Evolutionary conservation across 805 yeast genomes (phyloP).

Genomic region (Cyberlindnera euphorbiae): DNA sequence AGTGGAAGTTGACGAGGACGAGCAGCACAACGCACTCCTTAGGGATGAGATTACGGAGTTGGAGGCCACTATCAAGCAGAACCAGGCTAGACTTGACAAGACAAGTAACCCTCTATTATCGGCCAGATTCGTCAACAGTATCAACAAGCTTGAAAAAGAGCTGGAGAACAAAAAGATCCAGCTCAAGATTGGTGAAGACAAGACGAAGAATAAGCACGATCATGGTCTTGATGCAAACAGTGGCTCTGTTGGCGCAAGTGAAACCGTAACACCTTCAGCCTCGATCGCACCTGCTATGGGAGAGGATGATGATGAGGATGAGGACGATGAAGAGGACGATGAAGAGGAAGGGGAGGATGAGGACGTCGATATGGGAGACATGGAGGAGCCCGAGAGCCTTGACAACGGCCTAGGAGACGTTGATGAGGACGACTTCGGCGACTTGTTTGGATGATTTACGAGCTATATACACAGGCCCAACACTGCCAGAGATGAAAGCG

Average conservation of each 20-base stretch:
- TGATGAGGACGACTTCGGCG: constrained; percentile 30
- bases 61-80: constrained; percentile 69
- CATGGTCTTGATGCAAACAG: background rate
- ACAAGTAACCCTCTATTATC: constrained; percentile 82
- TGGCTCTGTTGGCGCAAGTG: constrained; percentile 22
- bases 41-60: constrained; percentile 84
- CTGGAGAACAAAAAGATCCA: constrained; percentile 75
- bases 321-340: constrained; percentile 31
- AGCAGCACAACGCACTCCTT: constrained; percentile 66
- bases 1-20: constrained; percentile 36
- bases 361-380: too few relatives aligned
- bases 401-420: constrained; percentile 1
- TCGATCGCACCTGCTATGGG: constrained; percentile 28
- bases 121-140: constrained; percentile 79
- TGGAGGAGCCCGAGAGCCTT: constrained; percentile 16
- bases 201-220: constrained; percentile 21
- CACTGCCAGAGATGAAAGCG: too few relatives aligned
- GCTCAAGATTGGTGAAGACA: constrained; percentile 38
- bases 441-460: constrained; percentile 20
- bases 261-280: constrained; percentile 27
- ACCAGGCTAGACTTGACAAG: constrained; percentile 63
- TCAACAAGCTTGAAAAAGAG: constrained; percentile 72
- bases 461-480: too few relatives aligned
- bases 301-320: constrained; percentile 27
- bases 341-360: constrained; percentile 31